Conservation (phyloP, 2,329 filamentous ascomycete species). For the Madurella fahalii region DNA sequence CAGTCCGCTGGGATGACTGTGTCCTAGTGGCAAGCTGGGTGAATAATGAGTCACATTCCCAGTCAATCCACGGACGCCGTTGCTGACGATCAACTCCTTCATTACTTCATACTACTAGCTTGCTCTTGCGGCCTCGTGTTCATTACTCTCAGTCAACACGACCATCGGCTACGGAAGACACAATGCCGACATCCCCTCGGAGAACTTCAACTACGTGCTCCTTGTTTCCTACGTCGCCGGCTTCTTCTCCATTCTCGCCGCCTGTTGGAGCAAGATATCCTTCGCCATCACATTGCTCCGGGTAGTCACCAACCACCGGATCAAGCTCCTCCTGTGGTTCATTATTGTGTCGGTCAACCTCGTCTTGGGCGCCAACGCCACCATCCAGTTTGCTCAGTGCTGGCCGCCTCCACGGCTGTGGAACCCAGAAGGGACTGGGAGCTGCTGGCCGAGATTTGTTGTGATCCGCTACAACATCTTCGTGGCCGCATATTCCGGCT, state of each 20-base stretch:
- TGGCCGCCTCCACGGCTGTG: slow-evolving; percentile 28
- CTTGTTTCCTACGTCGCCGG: slow-evolving; percentile 17
- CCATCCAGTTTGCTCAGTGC: slow-evolving; percentile 30
- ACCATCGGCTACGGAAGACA: slow-evolving; percentile 14
- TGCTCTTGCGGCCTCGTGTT: background rate
- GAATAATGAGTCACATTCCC: background rate
- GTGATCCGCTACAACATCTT: slow-evolving; percentile 31
- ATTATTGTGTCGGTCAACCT: slow-evolving; percentile 27
- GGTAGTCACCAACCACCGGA: slow-evolving; percentile 11
- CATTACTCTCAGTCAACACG: background rate
- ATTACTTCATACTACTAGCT: background rate
- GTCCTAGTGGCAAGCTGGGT: slow-evolving; percentile 1
- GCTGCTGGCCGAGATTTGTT: slow-evolving; percentile 28
- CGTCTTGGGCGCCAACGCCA: slow-evolving; percentile 21
- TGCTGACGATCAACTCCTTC: background rate
- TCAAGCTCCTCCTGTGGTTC: slow-evolving; percentile 20
- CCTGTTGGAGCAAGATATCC: slow-evolving; percentile 31
- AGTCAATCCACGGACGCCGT: background rate
- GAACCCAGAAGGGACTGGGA: slow-evolving; percentile 21
- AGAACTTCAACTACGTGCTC: slow-evolving; percentile 5
- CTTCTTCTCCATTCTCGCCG: slow-evolving; percentile 32
- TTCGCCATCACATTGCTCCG: slow-evolving; percentile 30
- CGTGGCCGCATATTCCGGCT: slow-evolving; percentile 18
- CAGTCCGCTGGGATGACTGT: background rate
- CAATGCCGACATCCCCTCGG: slow-evolving; percentile 20